Base-by-base conservation (phyloP, 1,284 basidiomycete genomes). In the Puccinia triticina region DNA sequence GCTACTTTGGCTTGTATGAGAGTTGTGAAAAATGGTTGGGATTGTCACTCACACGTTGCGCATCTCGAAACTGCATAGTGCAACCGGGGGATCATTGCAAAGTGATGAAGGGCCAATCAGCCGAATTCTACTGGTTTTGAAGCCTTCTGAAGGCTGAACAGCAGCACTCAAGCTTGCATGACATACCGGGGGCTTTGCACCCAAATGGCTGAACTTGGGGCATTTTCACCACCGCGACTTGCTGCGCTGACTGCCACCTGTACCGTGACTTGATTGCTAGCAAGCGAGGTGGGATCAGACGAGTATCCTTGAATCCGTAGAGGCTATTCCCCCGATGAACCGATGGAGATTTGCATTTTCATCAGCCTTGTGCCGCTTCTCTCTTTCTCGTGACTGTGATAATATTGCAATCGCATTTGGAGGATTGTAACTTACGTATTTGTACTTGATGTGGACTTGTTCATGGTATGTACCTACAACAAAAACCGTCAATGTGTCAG, bases 301-400 rank as follows among this genome's bases (percentile, higher is more conserved):
- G 79, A 43, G 14, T 74, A 66, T 29, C 79, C 79, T 55, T 75
- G 72, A n/a, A 82, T 61, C 2, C 29, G n/a, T 29, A 82, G 59
- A 14, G 79, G 72, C 79, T 82, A n/a, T 12, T 50, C 3, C 14
- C 8, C 32, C 29, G 46, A 26, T 29, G 21, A 55, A 48, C 11
- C 23, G 69, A 43, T 18, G 34, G 23, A 72, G 21, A 18, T 7
- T 48, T 43, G 14, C 14, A 32, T 72, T 14, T 21, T 48, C 32
- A 37, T 72, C 43, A 66, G 64, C 37, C 18, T 12, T 4, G 21
- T 67, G 14, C 12, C 16, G 40, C 46, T 8, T 72, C 11, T 43
- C 29, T n/a, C 16, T 2, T 48, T 37, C 32, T 32, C 8, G 5
- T 59, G 26, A n/a, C 29, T 32, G 29, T 29, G 59, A 40, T n/a